Evolutionary conservation across 2,329 filamentous ascomycete genomes (phyloP).

Genomic region (Diaporthe amygdali): DNA sequence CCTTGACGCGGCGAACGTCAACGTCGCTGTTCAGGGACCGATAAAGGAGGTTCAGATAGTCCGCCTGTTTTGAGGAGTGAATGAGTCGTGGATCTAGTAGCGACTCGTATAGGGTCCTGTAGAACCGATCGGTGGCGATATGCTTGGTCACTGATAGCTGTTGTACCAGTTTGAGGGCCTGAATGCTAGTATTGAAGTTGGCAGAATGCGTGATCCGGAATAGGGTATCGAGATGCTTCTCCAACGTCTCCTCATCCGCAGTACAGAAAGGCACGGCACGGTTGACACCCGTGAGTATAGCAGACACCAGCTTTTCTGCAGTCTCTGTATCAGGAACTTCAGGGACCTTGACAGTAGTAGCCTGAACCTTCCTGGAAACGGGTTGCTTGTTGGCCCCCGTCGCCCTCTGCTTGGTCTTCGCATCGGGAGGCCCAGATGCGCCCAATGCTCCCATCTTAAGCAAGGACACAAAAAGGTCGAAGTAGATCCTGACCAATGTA

Average conservation of each 20-base stretch:
- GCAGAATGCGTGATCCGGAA: slow-evolving; percentile 97
- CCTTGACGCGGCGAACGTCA: slow-evolving; percentile 91
- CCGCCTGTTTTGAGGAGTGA: slow-evolving; percentile 90
- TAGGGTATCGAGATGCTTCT: slow-evolving; percentile 89
- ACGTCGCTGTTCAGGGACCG: slow-evolving; percentile 87
- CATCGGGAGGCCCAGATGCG: slow-evolving; percentile 45
- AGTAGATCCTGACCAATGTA: slow-evolving; percentile 87
- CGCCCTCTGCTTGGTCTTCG: slow-evolving; percentile 43
- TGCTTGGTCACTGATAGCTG: slow-evolving; percentile 85
- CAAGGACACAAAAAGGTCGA: slow-evolving; percentile 82
- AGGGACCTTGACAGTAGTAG: slow-evolving; percentile 41
- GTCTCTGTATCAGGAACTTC: slow-evolving; percentile 65
- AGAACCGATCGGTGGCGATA: slow-evolving; percentile 87
- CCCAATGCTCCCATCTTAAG: slow-evolving; percentile 66
- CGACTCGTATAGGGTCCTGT: slow-evolving; percentile 93
- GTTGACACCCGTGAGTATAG: slow-evolving; percentile 92
- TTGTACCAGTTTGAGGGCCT: slow-evolving; percentile 93
- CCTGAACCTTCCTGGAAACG: slow-evolving; percentile 34
- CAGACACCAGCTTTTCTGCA: slow-evolving; percentile 89
- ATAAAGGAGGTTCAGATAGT: slow-evolving; percentile 93
- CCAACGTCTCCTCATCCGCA: slow-evolving; percentile 78
- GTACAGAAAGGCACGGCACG: slow-evolving; percentile 92
- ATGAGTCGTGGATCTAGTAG: slow-evolving; percentile 87
- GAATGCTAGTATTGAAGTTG: slow-evolving; percentile 98
- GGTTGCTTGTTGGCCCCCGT: slow-evolving; percentile 39